Conservation (phyloP, 2,329 filamentous ascomycete genomes). For the Penicillium sp. region DNA sequence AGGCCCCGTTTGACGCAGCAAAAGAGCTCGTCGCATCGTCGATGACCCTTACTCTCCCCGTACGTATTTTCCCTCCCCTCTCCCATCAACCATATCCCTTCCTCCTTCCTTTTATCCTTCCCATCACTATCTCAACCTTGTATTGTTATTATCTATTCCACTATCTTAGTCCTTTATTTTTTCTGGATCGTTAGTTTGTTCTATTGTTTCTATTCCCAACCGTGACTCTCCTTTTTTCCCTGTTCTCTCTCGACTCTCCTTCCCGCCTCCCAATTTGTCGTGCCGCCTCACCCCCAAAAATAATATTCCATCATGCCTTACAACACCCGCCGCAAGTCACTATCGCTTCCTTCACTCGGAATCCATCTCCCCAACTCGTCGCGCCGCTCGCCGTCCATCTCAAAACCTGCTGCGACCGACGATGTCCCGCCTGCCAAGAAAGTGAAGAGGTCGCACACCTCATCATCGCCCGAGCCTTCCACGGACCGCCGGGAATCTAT, state of each 20-base stretch:
- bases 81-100: not conserved
- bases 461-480: slow-evolving; percentile 43
- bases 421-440: slow-evolving; percentile 62
- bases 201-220: slow-evolving; percentile 12
- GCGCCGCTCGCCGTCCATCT: slow-evolving; percentile 61
- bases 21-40: slow-evolving; percentile 24
- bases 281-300: slow-evolving; percentile 12
- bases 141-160: slow-evolving; percentile 20
- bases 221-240: slow-evolving; percentile 15
- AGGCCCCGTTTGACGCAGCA: slow-evolving; percentile 16
- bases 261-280: slow-evolving; percentile 19
- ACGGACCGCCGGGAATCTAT: slow-evolving; percentile 27
- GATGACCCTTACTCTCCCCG: slow-evolving; percentile 21
- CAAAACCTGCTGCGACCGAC: slow-evolving; percentile 63
- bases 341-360: slow-evolving; percentile 88
- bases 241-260: slow-evolving; percentile 10
- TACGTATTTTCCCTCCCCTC: not conserved
- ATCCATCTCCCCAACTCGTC: slow-evolving; percentile 73
- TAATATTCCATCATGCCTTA: slow-evolving; percentile 70
- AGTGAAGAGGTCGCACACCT: slow-evolving; percentile 73
- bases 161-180: not conserved
- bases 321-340: slow-evolving; percentile 94
- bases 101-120: slow-evolving; percentile 16
- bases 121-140: slow-evolving; percentile 9
- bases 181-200: slow-evolving; percentile 13